Evolutionary conservation across 768 basidiomycete genomes (phyloP).

Genomic region (Lactarius quietus): DNA sequence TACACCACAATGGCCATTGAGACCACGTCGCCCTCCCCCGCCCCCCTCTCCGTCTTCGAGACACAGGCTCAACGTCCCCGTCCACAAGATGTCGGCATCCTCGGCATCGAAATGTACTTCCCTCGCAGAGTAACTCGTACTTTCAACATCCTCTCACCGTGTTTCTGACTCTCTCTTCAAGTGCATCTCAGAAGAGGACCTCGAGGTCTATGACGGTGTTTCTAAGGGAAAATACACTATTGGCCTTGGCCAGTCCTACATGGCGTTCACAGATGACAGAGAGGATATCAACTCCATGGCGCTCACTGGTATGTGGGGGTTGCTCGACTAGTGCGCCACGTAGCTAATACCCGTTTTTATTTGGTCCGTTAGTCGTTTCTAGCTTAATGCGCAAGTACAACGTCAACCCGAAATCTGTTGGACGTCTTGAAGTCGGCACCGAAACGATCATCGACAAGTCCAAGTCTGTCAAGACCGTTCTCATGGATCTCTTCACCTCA

Average conservation of each 20-base stretch:
- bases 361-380: slow-evolving; percentile 62
- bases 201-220: slow-evolving; percentile 36
- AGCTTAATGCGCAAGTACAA: slow-evolving; percentile 91
- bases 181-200: slow-evolving; percentile 94
- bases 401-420: slow-evolving; percentile 94
- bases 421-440: slow-evolving; percentile 96
- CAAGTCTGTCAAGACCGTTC: slow-evolving; percentile 95
- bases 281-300: slow-evolving; percentile 99
- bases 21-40: slow-evolving; percentile 10
- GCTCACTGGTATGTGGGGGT: slow-evolving; percentile 66
- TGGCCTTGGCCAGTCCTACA: slow-evolving; percentile 95
- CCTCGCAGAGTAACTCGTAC: slow-evolving; percentile 13
- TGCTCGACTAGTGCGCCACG: slow-evolving; percentile 16
- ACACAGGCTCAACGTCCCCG: slow-evolving; percentile 25
- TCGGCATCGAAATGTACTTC: slow-evolving; percentile 28
- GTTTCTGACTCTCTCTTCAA: slow-evolving; percentile 31
- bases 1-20: slow-evolving; percentile 26
- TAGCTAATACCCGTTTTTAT: slow-evolving; percentile 3
- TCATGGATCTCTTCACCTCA: slow-evolving; percentile 96
- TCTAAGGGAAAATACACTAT: slow-evolving; percentile 95
- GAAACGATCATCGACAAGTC: slow-evolving; percentile 99
- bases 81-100: slow-evolving; percentile 27
- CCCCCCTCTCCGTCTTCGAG: slow-evolving; percentile 23
- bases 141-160: not conserved
- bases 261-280: slow-evolving; percentile 98